phyloP scores from a whole-genome alignment of 257 asterid genomes.

The Sherardia arvensis region DNA sequence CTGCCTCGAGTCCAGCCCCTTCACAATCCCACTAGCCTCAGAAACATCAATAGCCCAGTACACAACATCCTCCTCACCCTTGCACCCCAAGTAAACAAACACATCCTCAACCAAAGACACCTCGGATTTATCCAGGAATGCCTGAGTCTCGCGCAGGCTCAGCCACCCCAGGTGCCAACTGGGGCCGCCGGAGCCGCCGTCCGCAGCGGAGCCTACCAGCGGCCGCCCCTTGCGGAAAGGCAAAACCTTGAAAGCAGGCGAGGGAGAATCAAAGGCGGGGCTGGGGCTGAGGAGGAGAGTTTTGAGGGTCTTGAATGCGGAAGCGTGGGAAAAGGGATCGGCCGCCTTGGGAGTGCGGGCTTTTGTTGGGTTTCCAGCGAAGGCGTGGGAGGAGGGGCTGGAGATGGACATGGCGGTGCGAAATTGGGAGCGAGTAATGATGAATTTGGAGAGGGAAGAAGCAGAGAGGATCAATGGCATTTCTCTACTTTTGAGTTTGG shows the following conservation, averaged over 20 bases:
- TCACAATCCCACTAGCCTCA: slow-evolving; percentile 52
- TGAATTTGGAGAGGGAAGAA: not conserved
- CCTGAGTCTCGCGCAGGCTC: slow-evolving; percentile 55
- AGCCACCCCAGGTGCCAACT: slow-evolving; percentile 82
- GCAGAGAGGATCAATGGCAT: slow-evolving; percentile 15
- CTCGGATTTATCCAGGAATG: slow-evolving; percentile 50
- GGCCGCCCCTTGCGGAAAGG: slow-evolving; percentile 88
- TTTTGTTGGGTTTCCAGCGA: slow-evolving; percentile 67
- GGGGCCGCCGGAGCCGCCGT: slow-evolving; percentile 24
- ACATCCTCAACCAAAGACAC: slow-evolving; percentile 53
- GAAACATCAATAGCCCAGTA: slow-evolving; percentile 93
- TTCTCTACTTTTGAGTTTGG: slow-evolving; percentile 1
- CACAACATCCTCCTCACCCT: slow-evolving; percentile 50
- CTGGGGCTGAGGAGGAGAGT: slow-evolving; percentile 36
- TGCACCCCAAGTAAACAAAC: slow-evolving; percentile 70
- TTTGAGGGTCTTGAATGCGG: slow-evolving; percentile 64
- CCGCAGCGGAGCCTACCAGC: slow-evolving; percentile 45
- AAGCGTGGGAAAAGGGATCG: slow-evolving; percentile 62
- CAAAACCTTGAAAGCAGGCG: slow-evolving; percentile 62
- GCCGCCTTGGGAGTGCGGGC: slow-evolving; percentile 49
- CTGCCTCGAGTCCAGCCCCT: slow-evolving; percentile 46
- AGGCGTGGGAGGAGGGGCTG: slow-evolving; percentile 45
- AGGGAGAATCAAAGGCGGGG: slow-evolving; percentile 27
- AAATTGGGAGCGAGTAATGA: not conserved
- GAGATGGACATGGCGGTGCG: slow-evolving; percentile 28